Evolutionary conservation across 495 filamentous ascomycete genomes (phyloP).

Genomic region (Hypoxylon rickii): DNA sequence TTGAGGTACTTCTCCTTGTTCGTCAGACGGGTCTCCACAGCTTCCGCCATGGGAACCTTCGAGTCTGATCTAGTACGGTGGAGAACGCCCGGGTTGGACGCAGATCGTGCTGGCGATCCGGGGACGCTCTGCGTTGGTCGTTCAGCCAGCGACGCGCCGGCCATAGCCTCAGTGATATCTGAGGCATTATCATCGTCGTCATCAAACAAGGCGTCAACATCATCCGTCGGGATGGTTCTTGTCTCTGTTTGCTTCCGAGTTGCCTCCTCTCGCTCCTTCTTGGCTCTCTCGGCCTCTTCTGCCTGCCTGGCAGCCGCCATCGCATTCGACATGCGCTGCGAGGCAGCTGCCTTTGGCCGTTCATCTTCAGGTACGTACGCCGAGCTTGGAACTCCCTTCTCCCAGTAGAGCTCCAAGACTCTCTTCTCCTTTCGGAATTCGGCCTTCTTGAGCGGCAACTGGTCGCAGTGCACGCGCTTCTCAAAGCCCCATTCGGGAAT

Average conservation of each 20-base stretch:
- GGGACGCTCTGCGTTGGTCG: slow-evolving; percentile 96
- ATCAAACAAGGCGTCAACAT: slow-evolving; percentile 90
- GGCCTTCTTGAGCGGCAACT: slow-evolving; percentile 96
- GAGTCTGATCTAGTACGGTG: slow-evolving; percentile 92
- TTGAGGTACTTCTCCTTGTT: slow-evolving; percentile 97
- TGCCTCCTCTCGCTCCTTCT: slow-evolving; percentile 82
- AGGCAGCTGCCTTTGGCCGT: slow-evolving; percentile 76
- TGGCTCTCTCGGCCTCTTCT: slow-evolving; percentile 76
- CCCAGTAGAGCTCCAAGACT: slow-evolving; percentile 95
- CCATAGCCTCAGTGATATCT: slow-evolving; percentile 82
- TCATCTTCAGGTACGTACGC: slow-evolving; percentile 97
- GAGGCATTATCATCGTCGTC: slow-evolving; percentile 88
- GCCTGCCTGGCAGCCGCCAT: slow-evolving; percentile 76
- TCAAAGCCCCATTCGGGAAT: slow-evolving; percentile 99
- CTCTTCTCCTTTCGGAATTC: slow-evolving; percentile 96
- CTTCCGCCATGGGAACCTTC: slow-evolving; percentile 76
- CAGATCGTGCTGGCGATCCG: slow-evolving; percentile 82
- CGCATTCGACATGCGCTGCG: slow-evolving; percentile 70
- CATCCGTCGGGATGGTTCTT: slow-evolving; percentile 85
- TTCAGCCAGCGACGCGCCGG: slow-evolving; percentile 82
- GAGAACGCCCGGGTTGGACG: slow-evolving; percentile 69
- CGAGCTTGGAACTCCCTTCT: slow-evolving; percentile 97
- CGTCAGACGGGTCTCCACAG: slow-evolving; percentile 74
- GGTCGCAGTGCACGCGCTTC: slow-evolving; percentile 98
- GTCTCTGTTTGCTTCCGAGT: slow-evolving; percentile 91